Evolutionary conservation across 371 early-diverging fungal genomes (phyloP).

Genomic region (Syncephalastrum contaminatum): DNA sequence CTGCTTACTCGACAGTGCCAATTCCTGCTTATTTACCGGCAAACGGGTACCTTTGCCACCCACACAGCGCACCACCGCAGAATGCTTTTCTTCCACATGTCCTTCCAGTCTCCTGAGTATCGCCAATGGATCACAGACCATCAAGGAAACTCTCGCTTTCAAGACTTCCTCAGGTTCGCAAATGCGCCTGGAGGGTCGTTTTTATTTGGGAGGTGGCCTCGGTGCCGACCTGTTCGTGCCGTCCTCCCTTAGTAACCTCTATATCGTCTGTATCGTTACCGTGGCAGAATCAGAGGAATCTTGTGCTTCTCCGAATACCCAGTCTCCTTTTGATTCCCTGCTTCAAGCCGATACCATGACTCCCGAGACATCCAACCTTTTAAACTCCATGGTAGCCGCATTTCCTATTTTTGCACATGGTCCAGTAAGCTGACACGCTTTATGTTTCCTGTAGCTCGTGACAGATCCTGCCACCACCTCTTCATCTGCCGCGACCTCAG

Average conservation of each 20-base stretch:
- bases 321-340: too few species aligned
- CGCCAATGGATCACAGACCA: slow-evolving; percentile 25
- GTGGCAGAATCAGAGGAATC: too few species aligned
- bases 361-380: too few species aligned
- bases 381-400: too few species aligned
- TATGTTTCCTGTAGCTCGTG: too few species aligned
- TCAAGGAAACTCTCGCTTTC: slow-evolving; percentile 45
- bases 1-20: slow-evolving; percentile 47
- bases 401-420: too few species aligned
- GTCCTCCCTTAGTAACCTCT: slow-evolving; percentile 10
- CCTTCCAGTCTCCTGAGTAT: slow-evolving; percentile 21
- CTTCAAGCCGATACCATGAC: too few species aligned
- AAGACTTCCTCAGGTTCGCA: slow-evolving; percentile 40
- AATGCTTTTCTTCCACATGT: slow-evolving; percentile 33
- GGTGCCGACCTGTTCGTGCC: slow-evolving; percentile 50
- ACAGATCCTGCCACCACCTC: too few species aligned
- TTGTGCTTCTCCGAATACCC: too few species aligned
- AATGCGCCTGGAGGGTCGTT: slow-evolving; percentile 39
- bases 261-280: slow-evolving; percentile 19
- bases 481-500: too few species aligned
- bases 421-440: too few species aligned
- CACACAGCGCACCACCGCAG: slow-evolving; percentile 48
- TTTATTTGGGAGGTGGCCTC: slow-evolving; percentile 63
- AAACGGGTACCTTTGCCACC: slow-evolving; percentile 28
- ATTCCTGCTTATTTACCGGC: slow-evolving; percentile 16